Percentiles rank a stretch among this genome's conserved stretches.
Conservation (phyloP, 495 filamentous ascomycete genomes). For the Antarctomyces pellizariae region DNA sequence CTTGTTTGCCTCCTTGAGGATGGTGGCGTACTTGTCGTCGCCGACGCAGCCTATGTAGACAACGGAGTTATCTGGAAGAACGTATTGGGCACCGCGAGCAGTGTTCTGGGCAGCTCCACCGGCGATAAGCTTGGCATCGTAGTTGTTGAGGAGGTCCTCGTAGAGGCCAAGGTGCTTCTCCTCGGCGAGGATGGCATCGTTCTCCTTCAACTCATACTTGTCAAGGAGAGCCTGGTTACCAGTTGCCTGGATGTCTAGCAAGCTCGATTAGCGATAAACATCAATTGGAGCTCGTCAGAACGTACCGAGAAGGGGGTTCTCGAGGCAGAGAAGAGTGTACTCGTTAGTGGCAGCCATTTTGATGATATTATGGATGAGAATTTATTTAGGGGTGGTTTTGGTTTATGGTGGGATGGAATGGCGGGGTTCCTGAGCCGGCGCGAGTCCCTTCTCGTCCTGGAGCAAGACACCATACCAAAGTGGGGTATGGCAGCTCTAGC, state of each 20-base stretch:
- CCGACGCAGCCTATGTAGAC: constrained; percentile 88
- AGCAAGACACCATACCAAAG: too few relatives aligned
- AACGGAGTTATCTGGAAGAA: constrained; percentile 66
- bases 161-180: constrained; percentile 72
- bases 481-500: too few relatives aligned
- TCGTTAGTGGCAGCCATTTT: constrained; percentile 50
- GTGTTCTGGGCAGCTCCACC: constrained; percentile 97
- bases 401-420: constrained; percentile 2
- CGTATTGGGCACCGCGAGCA: constrained; percentile 88
- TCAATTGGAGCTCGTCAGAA: constrained; percentile 10
- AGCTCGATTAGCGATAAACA: constrained; percentile 4
- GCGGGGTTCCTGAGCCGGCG: constrained; percentile 3
- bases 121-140: constrained; percentile 78
- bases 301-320: constrained; percentile 88
- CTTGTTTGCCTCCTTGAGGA: constrained; percentile 52
- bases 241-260: constrained; percentile 70
- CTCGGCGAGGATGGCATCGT: constrained; percentile 94
- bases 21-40: constrained; percentile 72
- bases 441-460: too few relatives aligned
- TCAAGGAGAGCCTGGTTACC: constrained; percentile 61
- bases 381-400: too few relatives aligned
- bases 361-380: too few relatives aligned
- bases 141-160: constrained; percentile 72
- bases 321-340: constrained; percentile 70
- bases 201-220: constrained; percentile 80